Conservation (phyloP, 805 yeast species). For the Pichia nanzhaoensis region DNA sequence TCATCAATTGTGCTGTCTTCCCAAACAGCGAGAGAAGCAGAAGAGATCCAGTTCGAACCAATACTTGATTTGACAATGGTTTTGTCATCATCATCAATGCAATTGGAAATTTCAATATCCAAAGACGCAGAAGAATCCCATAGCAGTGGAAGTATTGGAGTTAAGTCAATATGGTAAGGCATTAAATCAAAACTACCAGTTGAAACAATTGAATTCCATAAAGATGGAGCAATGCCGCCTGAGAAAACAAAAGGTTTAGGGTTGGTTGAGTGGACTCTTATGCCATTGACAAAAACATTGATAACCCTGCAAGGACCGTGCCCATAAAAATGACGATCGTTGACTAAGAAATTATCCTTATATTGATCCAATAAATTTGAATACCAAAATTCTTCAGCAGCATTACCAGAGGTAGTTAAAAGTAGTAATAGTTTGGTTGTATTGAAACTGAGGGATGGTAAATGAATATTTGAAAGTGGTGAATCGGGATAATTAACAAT, state of each 20-base stretch:
- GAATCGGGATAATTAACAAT: slow-evolving; percentile 40
- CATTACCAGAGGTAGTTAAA: slow-evolving; percentile 66
- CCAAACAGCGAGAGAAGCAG: slow-evolving; percentile 52
- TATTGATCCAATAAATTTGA: slow-evolving; percentile 47
- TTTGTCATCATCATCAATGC: slow-evolving; percentile 35
- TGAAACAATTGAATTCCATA: slow-evolving; percentile 79
- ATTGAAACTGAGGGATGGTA: slow-evolving; percentile 46
- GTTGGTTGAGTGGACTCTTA: slow-evolving; percentile 50
- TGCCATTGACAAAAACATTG: slow-evolving; percentile 53
- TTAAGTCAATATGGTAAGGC: slow-evolving; percentile 62
- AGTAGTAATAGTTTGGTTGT: slow-evolving; percentile 56
- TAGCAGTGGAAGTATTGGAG: slow-evolving; percentile 61
- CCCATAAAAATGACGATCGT: slow-evolving; percentile 40
- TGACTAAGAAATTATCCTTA: slow-evolving; percentile 32
- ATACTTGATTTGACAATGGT: slow-evolving; percentile 28
- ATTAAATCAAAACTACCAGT: slow-evolving; percentile 67
- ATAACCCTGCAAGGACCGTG: slow-evolving; percentile 70
- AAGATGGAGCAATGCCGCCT: slow-evolving; percentile 73
- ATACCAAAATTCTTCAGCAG: slow-evolving; percentile 83
- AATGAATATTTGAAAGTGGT: slow-evolving; percentile 25
- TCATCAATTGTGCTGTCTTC: slow-evolving; percentile 36
- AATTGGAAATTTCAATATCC: slow-evolving; percentile 47
- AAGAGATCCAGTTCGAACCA: slow-evolving; percentile 54
- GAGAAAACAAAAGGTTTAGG: slow-evolving; percentile 75
- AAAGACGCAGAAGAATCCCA: slow-evolving; percentile 42